A percentile compares a stretch with the other conserved stretches of the same genome.
phyloP scores from a whole-genome alignment of 2,329 filamentous ascomycete genomes.

The Chaetothyriales sp. region DNA sequence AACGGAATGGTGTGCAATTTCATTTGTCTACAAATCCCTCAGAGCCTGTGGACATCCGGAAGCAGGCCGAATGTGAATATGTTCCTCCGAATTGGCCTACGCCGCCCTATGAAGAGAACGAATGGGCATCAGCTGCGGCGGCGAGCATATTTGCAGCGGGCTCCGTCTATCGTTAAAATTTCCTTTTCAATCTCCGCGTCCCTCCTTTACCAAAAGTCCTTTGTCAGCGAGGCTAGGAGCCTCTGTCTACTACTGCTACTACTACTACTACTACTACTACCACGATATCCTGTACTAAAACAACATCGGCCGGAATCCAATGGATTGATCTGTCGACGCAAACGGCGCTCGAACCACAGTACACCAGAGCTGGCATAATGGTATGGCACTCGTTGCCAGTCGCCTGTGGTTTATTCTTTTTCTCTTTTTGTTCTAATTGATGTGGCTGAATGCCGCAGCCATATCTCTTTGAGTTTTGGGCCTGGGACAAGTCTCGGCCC shows the following conservation, averaged over 20 bases:
- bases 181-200: not conserved
- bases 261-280: slow-evolving; percentile 7
- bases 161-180: slow-evolving; percentile 17
- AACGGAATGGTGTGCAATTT: slow-evolving; percentile 61
- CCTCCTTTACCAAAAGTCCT: not conserved
- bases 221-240: slow-evolving; percentile 7
- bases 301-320: slow-evolving; percentile 3
- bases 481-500: slow-evolving; percentile 1
- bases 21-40: slow-evolving; percentile 38
- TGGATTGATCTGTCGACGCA: slow-evolving; percentile 3
- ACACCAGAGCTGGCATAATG: slow-evolving; percentile 1
- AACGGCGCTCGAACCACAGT: slow-evolving; percentile 1
- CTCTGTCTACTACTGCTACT: slow-evolving; percentile 6
- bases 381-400: not conserved
- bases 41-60: slow-evolving; percentile 56
- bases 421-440: slow-evolving; percentile 1
- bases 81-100: slow-evolving; percentile 72
- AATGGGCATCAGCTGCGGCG: slow-evolving; percentile 74
- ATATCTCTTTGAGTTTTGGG: slow-evolving; percentile 1
- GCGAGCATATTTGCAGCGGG: slow-evolving; percentile 66
- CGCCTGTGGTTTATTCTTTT: slow-evolving; percentile 1
- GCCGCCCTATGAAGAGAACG: slow-evolving; percentile 82
- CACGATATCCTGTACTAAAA: slow-evolving; percentile 17
- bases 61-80: slow-evolving; percentile 35
- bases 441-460: slow-evolving; percentile 5